Conservation (phyloP, 148 eudicot genomes). For the Selenicereus undatus region DNA sequence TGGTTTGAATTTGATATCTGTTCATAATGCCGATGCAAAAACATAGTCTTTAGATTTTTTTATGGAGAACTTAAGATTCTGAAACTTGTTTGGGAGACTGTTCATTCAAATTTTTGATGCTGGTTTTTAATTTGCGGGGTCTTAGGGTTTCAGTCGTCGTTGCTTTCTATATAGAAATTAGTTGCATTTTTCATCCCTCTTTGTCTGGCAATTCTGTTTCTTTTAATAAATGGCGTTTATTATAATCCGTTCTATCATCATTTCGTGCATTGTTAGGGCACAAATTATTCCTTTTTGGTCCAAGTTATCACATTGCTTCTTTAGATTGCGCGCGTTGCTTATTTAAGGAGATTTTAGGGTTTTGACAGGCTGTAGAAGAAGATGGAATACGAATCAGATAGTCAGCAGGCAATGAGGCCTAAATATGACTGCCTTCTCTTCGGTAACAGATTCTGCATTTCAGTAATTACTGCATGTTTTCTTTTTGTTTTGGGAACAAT, state of each 20-base stretch:
- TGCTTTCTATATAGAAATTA: no score
- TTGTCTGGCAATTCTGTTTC: neutral
- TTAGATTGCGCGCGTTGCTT: neutral
- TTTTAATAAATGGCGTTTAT: neutral
- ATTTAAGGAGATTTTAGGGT: neutral
- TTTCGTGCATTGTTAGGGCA: neutral
- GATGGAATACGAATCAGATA: constrained; percentile 19
- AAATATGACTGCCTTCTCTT: constrained; percentile 86
- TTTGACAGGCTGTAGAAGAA: constrained; percentile 3
- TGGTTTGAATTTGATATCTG: neutral
- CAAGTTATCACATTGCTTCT: neutral
- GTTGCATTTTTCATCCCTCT: neutral
- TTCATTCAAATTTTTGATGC: neutral
- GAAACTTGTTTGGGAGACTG: neutral
- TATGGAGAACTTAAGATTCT: neutral
- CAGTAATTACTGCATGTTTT: neutral
- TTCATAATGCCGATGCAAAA: neutral
- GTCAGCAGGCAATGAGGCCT: constrained; percentile 29
- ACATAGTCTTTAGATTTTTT: neutral
- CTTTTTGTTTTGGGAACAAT: neutral
- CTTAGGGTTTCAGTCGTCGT: neutral
- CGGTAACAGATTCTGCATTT: constrained; percentile 33
- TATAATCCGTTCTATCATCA: neutral
- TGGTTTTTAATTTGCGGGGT: no score
- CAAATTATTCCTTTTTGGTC: neutral